A percentile compares a stretch with the other conserved stretches of the same genome.
Conservation (phyloP, 1,139 yeast genomes). For the Candida sojae region DNA sequence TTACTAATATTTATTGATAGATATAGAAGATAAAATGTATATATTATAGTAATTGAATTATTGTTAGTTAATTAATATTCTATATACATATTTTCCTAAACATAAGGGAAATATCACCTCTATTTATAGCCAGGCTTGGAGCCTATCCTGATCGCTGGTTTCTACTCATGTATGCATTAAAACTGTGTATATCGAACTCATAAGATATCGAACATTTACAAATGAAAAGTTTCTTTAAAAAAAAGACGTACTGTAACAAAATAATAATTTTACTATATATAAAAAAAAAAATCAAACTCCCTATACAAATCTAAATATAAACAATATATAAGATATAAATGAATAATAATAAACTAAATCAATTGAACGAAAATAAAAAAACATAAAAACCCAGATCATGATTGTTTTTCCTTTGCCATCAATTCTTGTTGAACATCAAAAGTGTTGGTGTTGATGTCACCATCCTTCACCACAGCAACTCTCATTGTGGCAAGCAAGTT, state of each 20-base stretch:
- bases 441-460: conserved; percentile 54
- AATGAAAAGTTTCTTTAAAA: too few relatives aligned
- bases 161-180: too few relatives aligned
- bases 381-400: background rate
- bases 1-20: too few relatives aligned
- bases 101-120: too few relatives aligned
- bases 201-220: too few relatives aligned
- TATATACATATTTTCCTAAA: too few relatives aligned
- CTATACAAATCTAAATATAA: conserved; percentile 2
- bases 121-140: too few relatives aligned
- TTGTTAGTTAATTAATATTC: too few relatives aligned
- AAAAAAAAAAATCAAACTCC: background rate
- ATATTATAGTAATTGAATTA: too few relatives aligned
- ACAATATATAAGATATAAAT: background rate
- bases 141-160: too few relatives aligned
- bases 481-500: conserved; percentile 94
- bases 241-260: background rate
- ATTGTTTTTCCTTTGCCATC: conserved; percentile 38
- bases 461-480: conserved; percentile 83
- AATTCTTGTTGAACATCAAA: conserved; percentile 53
- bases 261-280: background rate
- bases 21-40: too few relatives aligned
- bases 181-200: too few relatives aligned
- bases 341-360: background rate
- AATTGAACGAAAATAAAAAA: background rate